Evolutionary conservation across 805 yeast genomes (phyloP), one percentile per base, ranked within the genome.

Genomic region (Clavispora carvajalis): DNA sequence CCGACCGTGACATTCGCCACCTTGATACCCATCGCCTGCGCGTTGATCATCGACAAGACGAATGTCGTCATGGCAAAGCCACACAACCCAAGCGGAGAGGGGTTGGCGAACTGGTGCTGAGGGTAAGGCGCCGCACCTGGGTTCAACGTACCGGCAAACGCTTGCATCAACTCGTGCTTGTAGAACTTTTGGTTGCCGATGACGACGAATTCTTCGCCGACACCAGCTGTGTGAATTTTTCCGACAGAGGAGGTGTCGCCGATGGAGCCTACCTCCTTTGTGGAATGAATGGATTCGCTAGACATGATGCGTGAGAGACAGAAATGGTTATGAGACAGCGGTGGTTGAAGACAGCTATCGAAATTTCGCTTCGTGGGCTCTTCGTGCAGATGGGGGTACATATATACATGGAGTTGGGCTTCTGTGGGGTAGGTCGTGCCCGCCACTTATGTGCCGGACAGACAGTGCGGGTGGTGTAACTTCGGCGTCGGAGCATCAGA

Each of bases 71-170:
- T 22, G 23, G 51, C 54, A 31, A 51, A 51, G 3, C 44, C 55
- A 36, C 52, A 46, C 45, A 51, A 43, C 4, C 55, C 55, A 11
- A 51, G 47, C 4, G 55, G 55, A 18, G 55, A 45, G 7, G 55
- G 55, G 33, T 51, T 51, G 37, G 47, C 86, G 50, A 80, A 70
- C 47, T 72, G 71, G 51, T 81, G 80, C 7, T 65, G 56, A 12
- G 91, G 74, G 34, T 47, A 53, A 12, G 65, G 64, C 0, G 59
- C 33, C 12, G 51, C 47, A 30, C 66, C 67, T 3, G 68, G 64
- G 41, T 57, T 60, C 49, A 63, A 56, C 16, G 55, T 54, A 51
- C 68, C 67, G 23, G 67, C 68, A 41, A 64, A 63, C 3, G 69
- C 69, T n/a, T 47, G 43, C 62, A 60, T 60, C 45, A 66, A 55